Evolutionary conservation across 768 basidiomycete genomes (phyloP).

Genomic region (Mycena maculata): DNA sequence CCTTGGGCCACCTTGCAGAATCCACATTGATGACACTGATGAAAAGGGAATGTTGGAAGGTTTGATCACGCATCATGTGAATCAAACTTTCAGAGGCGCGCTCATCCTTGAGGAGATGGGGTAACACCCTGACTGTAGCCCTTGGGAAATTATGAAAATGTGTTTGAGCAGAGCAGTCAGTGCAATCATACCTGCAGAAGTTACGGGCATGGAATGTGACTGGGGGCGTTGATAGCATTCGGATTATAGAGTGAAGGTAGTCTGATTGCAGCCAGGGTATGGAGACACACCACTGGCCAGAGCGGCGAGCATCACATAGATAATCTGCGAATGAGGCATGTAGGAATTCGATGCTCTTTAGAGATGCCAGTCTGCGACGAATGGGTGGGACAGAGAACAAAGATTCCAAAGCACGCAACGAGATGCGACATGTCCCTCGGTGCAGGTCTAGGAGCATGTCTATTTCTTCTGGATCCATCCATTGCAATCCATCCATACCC

Average conservation of each 20-base stretch:
- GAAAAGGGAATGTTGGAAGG: too few relatives aligned
- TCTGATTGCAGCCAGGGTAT: not conserved
- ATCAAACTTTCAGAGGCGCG: too few relatives aligned
- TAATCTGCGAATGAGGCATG: not conserved
- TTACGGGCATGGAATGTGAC: not conserved
- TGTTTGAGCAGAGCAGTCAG: not conserved
- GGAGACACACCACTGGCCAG: not conserved
- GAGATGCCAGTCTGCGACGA: not conserved
- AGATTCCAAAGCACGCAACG: not conserved
- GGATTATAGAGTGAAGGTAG: not conserved
- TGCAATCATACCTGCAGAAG: not conserved
- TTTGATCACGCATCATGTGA: too few relatives aligned
- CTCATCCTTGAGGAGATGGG: not conserved
- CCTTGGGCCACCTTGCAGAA: too few relatives aligned
- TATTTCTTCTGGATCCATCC: conserved; percentile 2
- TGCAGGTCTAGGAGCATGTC: not conserved
- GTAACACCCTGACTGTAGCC: not conserved
- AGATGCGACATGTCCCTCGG: not conserved
- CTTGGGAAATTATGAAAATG: not conserved
- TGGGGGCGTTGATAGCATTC: not conserved
- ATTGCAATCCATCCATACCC: too few relatives aligned
- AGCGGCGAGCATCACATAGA: not conserved
- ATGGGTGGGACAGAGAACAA: not conserved
- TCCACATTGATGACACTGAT: too few relatives aligned
- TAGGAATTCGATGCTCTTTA: not conserved